A percentile compares a stretch with the other conserved stretches of the same genome.
phyloP scores from a whole-genome alignment of 2,329 filamentous ascomycete species.

The Neopestalotiopsis rosae region DNA sequence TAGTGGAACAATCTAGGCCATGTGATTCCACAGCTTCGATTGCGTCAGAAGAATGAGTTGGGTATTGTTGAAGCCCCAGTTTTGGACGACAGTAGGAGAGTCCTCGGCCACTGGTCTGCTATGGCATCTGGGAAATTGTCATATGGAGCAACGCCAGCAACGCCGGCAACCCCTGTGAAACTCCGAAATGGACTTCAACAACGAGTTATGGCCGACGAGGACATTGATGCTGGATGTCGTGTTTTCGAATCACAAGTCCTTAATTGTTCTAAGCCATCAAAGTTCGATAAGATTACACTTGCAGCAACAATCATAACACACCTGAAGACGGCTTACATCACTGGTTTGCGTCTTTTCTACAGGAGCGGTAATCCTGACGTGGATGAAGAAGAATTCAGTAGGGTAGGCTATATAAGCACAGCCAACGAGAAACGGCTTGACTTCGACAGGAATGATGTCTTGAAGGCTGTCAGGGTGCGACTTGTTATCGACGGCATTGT shows the following conservation, averaged over 20 bases:
- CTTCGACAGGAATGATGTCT: slow-evolving; percentile 11
- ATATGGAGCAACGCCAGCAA: background rate
- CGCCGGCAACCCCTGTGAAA: background rate
- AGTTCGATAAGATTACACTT: slow-evolving; percentile 15
- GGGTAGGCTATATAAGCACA: slow-evolving; percentile 23
- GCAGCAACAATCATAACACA: slow-evolving; percentile 23
- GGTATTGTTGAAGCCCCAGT: slow-evolving; percentile 17
- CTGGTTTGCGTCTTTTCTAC: slow-evolving; percentile 22
- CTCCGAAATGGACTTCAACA: background rate
- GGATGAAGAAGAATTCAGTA: background rate
- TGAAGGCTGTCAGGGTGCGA: slow-evolving; percentile 21
- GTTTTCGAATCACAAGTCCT: slow-evolving; percentile 25
- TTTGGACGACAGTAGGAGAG: background rate
- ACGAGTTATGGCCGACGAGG: background rate
- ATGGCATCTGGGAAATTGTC: slow-evolving; percentile 13
- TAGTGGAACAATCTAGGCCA: slow-evolving; percentile 23
- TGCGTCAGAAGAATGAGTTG: slow-evolving; percentile 24
- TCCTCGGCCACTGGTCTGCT: background rate
- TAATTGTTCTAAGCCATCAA: slow-evolving; percentile 9
- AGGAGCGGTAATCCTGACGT: background rate
- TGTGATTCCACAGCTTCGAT: slow-evolving; percentile 20
- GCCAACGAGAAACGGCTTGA: slow-evolving; percentile 18
- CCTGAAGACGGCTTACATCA: slow-evolving; percentile 23
- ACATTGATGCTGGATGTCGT: slow-evolving; percentile 23
- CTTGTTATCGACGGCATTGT: slow-evolving; percentile 20